Evolutionary conservation across 2,329 filamentous ascomycete genomes (phyloP).

Genomic region (Penicillium occitanis): DNA sequence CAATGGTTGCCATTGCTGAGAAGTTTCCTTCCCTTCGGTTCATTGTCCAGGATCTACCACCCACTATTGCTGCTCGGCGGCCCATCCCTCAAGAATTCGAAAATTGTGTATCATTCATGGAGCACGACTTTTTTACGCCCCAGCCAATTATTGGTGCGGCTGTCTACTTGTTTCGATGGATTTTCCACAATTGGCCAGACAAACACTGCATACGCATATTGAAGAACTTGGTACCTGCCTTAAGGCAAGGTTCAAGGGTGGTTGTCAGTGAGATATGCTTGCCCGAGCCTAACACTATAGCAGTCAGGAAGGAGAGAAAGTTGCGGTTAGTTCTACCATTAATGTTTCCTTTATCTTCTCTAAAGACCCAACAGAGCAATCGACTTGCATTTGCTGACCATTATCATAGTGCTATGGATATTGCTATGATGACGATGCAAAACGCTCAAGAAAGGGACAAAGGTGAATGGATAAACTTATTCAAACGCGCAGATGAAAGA

Average conservation of each 20-base stretch:
- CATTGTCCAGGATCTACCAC: conserved; percentile 52
- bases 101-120: conserved; percentile 25
- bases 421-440: neutral
- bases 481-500: neutral
- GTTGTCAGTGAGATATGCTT: neutral
- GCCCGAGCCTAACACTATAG: neutral
- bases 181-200: conserved; percentile 31
- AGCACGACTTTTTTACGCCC: conserved; percentile 28
- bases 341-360: neutral
- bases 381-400: neutral
- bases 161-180: conserved; percentile 28
- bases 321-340: neutral
- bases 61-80: conserved; percentile 30
- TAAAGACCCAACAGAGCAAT: neutral
- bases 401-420: neutral
- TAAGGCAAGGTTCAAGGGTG: neutral
- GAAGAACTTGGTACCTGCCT: conserved; percentile 22
- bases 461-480: neutral
- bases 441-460: neutral
- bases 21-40: conserved; percentile 54
- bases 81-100: conserved; percentile 9
- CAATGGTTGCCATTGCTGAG: conserved; percentile 55
- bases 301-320: neutral
- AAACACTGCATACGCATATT: conserved; percentile 27
- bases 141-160: conserved; percentile 27